Conservation (phyloP, 139 green algal species). For the Pleodorina starrii region DNA sequence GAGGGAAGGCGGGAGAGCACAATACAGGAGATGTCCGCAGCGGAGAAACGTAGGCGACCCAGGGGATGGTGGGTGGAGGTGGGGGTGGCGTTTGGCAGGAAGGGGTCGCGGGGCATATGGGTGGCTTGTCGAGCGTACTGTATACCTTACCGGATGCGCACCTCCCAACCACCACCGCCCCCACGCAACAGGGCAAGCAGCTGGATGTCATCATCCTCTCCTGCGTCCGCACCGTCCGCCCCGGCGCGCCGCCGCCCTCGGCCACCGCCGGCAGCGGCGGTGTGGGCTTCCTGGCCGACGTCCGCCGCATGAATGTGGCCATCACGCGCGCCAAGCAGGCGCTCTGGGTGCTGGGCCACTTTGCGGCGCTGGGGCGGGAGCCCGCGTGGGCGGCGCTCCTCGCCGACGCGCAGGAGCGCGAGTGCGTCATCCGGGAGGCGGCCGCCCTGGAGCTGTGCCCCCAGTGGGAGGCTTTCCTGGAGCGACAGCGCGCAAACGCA, state of each 20-base stretch:
- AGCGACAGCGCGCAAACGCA: background rate
- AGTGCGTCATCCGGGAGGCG: conserved; percentile 73
- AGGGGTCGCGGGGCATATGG: too few species aligned
- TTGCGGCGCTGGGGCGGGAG: conserved; percentile 67
- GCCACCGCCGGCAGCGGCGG: background rate
- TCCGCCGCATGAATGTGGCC: conserved; percentile 90
- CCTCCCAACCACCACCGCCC: too few species aligned
- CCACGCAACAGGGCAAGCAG: conserved; percentile 86
- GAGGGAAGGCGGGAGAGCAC: too few species aligned
- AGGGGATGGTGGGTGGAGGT: too few species aligned
- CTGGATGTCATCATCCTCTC: conserved; percentile 95
- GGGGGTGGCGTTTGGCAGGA: too few species aligned
- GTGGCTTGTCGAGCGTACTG: too few species aligned
- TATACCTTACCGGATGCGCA: too few species aligned
- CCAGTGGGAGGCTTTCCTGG: background rate
- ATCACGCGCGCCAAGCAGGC: conserved; percentile 85
- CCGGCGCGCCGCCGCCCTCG: background rate
- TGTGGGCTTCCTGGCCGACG: conserved; percentile 87
- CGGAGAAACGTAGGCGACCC: too few species aligned
- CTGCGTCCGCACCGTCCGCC: conserved; percentile 76
- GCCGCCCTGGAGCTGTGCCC: conserved; percentile 63
- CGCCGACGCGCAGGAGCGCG: conserved; percentile 59
- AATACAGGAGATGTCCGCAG: too few species aligned
- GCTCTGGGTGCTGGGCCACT: conserved; percentile 86
- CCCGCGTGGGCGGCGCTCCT: conserved; percentile 77